phyloP scores from a whole-genome alignment of 805 yeast species.

The Blastobotrys terrestris region DNA sequence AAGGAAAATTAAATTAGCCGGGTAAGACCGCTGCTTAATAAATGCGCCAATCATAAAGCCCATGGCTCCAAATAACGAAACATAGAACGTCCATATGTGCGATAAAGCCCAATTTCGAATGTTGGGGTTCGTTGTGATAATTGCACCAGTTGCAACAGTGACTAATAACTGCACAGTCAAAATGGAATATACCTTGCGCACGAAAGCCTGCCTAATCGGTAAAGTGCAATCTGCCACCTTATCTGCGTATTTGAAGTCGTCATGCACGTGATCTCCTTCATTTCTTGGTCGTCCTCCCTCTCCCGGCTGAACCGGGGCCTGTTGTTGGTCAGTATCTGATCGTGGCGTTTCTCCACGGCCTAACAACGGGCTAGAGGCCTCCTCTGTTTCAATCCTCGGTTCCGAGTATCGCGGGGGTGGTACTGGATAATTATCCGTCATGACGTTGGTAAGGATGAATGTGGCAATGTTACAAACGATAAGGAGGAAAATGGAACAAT shows the following conservation, averaged over 20 bases:
- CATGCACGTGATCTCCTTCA: slow-evolving; percentile 27
- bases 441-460: neutral
- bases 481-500: neutral
- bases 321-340: slow-evolving; percentile 1
- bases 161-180: slow-evolving; percentile 56
- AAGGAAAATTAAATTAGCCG: slow-evolving; percentile 55
- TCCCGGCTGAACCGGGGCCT: slow-evolving; percentile 19
- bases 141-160: slow-evolving; percentile 53
- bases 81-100: slow-evolving; percentile 53
- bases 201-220: slow-evolving; percentile 66
- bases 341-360: neutral
- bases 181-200: slow-evolving; percentile 73
- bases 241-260: slow-evolving; percentile 79
- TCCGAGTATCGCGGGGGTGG: slow-evolving; percentile 7
- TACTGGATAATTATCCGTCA: slow-evolving; percentile 5
- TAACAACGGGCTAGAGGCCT: neutral
- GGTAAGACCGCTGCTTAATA: slow-evolving; percentile 60
- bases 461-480: neutral
- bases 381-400: neutral
- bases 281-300: slow-evolving; percentile 15
- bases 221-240: slow-evolving; percentile 73
- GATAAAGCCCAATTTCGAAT: slow-evolving; percentile 49
- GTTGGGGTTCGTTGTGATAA: slow-evolving; percentile 40
- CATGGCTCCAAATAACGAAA: slow-evolving; percentile 53
- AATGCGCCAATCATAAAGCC: slow-evolving; percentile 60